Evolutionary conservation across 805 yeast species (phyloP), one percentile per base, ranked within the genome.

Genomic region (Ogataea paradorogensis): DNA sequence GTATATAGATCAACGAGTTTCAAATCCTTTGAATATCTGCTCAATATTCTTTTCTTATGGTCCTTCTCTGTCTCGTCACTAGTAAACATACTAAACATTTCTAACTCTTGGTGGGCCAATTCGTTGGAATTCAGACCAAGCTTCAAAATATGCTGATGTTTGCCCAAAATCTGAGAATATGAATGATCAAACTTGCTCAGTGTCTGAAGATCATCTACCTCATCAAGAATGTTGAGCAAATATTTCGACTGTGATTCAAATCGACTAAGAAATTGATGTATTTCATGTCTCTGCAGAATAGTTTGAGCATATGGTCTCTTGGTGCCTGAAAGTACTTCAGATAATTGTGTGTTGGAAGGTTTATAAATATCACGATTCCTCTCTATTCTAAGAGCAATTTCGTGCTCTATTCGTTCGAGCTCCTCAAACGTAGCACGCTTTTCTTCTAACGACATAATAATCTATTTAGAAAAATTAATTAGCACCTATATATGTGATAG

Each of bases 361-460:
- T 25, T 71, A 27, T 74, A 69, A 2, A 85, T 43, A 13, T 64
- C 67, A 0, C 91, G 89, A 52, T 84, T 82, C 41, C 79, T 54
- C 35, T 69, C 66, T 4, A 88, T 62, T 38, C 97, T 65, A 33
- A 71, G 73, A 0, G 82, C 61, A 0, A 88, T 69, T 0, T 87
- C 87, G 21, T 62, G 52, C 52, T 90, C 95, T 3, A 91, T 71
- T 2, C 76, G 62, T 46, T 90, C 95, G 14, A 85, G 59, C 55
- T 84, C 93, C 52, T 82, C 88, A 7, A 77, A 43, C 1, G 63
- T 40, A 3, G 49, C 39, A 35, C 81, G 55, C 27, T 59, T 56
- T 3, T 47, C 47, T 33, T 77, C 81, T 24, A 73, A 25, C 10
- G 48, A 31, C 3, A 5, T 53, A 18, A 18, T 6, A 18, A 18